These are phyloP conservation scores for Pyronema domesticum DNA, from an alignment of 495 filamentous ascomycete genomes.

Conservation along the genomic window DNA sequence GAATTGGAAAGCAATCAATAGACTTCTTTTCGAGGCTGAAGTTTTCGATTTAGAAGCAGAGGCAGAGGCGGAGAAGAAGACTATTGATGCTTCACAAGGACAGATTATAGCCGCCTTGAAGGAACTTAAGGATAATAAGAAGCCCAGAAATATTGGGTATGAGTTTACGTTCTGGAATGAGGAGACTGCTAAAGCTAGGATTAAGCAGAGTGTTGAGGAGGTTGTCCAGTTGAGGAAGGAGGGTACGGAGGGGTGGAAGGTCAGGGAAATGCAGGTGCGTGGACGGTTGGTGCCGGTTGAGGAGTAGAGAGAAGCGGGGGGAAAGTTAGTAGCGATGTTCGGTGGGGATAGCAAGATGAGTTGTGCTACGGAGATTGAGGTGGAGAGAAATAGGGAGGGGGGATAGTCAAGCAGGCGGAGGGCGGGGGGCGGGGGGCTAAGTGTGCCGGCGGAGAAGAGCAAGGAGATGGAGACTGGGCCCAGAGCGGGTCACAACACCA, in stretches of 20 bases:
- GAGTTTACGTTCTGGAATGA: constrained; percentile 15
- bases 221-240: constrained; percentile 5
- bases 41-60: constrained; percentile 7
- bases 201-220: not conserved
- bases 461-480: too few species aligned
- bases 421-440: too few species aligned
- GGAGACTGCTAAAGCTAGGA: constrained; percentile 17
- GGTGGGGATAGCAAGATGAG: too few species aligned
- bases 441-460: too few species aligned
- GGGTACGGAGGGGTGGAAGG: constrained; percentile 9
- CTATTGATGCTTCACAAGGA: not conserved
- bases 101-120: not conserved
- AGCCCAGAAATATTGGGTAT: constrained; percentile 5
- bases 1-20: constrained; percentile 22
- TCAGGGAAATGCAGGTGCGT: constrained; percentile 14
- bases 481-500: too few species aligned
- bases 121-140: constrained; percentile 5
- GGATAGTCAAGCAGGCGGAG: too few species aligned
- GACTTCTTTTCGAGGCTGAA: constrained; percentile 21
- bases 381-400: too few species aligned
- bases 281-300: constrained; percentile 8
- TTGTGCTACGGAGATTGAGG: too few species aligned
- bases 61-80: not conserved
- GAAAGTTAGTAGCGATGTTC: too few species aligned
- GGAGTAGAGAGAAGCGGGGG: too few species aligned